Percentiles rank a stretch among this genome's conserved stretches.
These are phyloP conservation scores for Colletotrichum tropicale DNA, from an alignment of 2,329 filamentous ascomycete species.

Conservation along the genomic window DNA sequence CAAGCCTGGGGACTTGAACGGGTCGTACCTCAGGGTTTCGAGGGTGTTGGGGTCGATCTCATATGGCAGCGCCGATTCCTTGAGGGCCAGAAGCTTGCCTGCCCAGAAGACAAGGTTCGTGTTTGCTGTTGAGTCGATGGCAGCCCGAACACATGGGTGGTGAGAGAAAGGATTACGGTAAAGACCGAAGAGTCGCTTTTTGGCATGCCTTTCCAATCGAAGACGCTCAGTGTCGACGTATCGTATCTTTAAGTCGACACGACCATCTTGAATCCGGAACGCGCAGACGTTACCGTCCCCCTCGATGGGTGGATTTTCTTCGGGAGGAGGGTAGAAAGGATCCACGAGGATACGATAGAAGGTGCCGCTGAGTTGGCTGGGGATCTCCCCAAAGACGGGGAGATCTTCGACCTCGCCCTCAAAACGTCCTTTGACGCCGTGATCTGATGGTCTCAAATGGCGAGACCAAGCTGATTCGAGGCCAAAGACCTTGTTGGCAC, in stretches of 20 bases:
- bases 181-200: conserved; percentile 34
- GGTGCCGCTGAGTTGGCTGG: background rate
- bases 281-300: conserved; percentile 43
- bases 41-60: conserved; percentile 35
- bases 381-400: background rate
- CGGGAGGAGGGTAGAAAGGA: background rate
- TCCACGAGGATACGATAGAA: background rate
- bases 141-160: conserved; percentile 31
- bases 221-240: conserved; percentile 46
- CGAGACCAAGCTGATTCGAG: background rate
- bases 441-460: background rate
- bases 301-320: background rate
- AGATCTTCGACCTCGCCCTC: background rate
- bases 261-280: conserved; percentile 35
- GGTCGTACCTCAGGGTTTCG: conserved; percentile 28
- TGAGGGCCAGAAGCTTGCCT: conserved; percentile 49
- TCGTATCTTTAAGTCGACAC: conserved; percentile 33
- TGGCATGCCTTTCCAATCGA: conserved; percentile 36
- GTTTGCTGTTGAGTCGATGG: conserved; percentile 45
- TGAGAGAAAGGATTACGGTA: conserved; percentile 45
- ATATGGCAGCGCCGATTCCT: conserved; percentile 49
- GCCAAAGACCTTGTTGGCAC: background rate
- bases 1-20: conserved; percentile 19
- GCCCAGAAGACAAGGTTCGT: conserved; percentile 56
- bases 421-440: background rate